A percentile compares a stretch with the other conserved stretches of the same genome.
phyloP scores from a whole-genome alignment of 306 rosid species.

The Quercus gilva region DNA sequence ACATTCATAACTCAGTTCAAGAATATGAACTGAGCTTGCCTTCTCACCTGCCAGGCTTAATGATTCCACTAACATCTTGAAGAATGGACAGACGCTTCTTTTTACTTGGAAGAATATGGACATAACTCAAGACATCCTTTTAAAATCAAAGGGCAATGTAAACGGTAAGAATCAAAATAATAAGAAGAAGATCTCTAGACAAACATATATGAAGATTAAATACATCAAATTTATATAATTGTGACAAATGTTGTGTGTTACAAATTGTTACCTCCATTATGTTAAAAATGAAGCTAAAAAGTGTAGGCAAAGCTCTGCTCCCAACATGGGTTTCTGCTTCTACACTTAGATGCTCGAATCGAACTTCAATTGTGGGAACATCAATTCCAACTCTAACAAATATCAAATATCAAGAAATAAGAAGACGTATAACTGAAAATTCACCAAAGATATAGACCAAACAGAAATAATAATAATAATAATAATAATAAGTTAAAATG shows the following conservation, averaged over 20 bases:
- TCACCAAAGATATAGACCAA: too few relatives aligned
- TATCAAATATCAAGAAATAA: background rate
- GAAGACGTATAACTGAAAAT: background rate
- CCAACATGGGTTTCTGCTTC: slow-evolving; percentile 70
- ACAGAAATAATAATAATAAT: too few relatives aligned
- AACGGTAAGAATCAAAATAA: background rate
- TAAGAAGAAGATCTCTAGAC: background rate
- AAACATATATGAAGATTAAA: too few relatives aligned
- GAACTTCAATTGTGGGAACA: slow-evolving; percentile 66
- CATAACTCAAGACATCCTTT: slow-evolving; percentile 32
- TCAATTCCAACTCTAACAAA: slow-evolving; percentile 61
- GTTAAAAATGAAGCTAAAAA: slow-evolving; percentile 37
- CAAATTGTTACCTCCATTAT: slow-evolving; percentile 33
- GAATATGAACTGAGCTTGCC: background rate
- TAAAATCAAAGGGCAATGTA: slow-evolving; percentile 1
- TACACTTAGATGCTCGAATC: slow-evolving; percentile 57
- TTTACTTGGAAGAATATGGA: slow-evolving; percentile 30
- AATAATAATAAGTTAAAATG: too few relatives aligned
- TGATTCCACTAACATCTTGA: slow-evolving; percentile 59
- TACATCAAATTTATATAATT: too few relatives aligned
- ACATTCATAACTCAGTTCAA: background rate
- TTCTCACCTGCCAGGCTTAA: slow-evolving; percentile 58
- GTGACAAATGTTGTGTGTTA: background rate
- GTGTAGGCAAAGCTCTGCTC: slow-evolving; percentile 62
- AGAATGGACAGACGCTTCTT: slow-evolving; percentile 47